Conservation (phyloP, 495 filamentous ascomycete species). For the Podospora didyma region DNA sequence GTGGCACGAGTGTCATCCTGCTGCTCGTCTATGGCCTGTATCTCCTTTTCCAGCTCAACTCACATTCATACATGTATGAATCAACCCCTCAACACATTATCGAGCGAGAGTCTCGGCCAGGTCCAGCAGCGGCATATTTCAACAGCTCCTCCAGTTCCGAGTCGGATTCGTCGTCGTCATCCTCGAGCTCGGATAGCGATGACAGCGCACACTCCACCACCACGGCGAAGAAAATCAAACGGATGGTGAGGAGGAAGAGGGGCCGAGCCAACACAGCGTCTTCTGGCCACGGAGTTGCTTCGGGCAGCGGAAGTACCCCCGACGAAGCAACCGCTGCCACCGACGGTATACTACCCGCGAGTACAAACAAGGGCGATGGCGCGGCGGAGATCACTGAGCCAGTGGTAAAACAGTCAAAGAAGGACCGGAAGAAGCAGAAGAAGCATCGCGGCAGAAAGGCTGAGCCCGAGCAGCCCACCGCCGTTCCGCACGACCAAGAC, state of each 20-base stretch:
- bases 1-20: constrained; percentile 80
- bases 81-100: constrained; percentile 84
- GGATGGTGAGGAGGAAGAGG: constrained; percentile 23
- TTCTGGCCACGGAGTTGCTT: background rate
- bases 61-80: constrained; percentile 84
- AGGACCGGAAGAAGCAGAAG: background rate
- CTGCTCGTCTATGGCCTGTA: constrained; percentile 79
- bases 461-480: background rate
- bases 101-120: constrained; percentile 80
- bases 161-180: constrained; percentile 50
- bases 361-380: background rate
- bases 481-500: background rate
- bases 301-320: background rate
- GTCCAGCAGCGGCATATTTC: constrained; percentile 71
- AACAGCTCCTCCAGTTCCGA: constrained; percentile 59
- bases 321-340: background rate
- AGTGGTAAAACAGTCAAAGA: background rate
- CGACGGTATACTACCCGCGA: background rate
- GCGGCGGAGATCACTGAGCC: background rate
- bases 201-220: background rate
- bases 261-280: background rate
- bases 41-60: constrained; percentile 84
- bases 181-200: constrained; percentile 33
- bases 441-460: constrained; percentile 8
- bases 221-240: background rate